Conservation (phyloP, 2,329 filamentous ascomycete species). For the Apiospora hydei region DNA sequence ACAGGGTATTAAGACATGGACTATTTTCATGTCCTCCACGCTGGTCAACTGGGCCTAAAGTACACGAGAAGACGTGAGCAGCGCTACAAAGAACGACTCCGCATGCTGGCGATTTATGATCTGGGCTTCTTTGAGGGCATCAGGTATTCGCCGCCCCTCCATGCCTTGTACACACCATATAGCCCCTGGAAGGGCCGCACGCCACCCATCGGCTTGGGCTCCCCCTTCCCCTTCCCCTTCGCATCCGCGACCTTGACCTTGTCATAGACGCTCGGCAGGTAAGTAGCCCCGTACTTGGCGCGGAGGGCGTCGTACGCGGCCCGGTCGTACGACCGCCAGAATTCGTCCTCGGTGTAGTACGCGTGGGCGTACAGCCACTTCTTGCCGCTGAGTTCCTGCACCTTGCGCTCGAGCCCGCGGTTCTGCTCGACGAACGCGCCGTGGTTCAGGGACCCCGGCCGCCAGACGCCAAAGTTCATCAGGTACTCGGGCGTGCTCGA, state of each 20-base stretch:
- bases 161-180: constrained; percentile 54
- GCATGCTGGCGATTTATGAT: neutral
- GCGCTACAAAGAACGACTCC: neutral
- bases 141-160: constrained; percentile 55
- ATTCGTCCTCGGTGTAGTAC: constrained; percentile 72
- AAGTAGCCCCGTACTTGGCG: constrained; percentile 63
- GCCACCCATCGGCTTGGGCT: constrained; percentile 40
- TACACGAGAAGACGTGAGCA: neutral
- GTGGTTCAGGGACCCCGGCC: constrained; percentile 51
- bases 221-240: constrained; percentile 41
- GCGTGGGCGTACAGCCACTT: constrained; percentile 77
- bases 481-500: constrained; percentile 48
- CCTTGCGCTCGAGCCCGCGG: constrained; percentile 64
- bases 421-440: constrained; percentile 61
- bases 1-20: neutral
- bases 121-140: constrained; percentile 33
- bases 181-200: constrained; percentile 54
- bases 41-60: neutral
- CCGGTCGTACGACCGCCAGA: constrained; percentile 70
- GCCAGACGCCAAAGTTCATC: constrained; percentile 72
- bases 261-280: constrained; percentile 70
- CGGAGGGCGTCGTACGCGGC: constrained; percentile 65
- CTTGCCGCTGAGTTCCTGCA: constrained; percentile 66
- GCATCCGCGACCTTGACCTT: constrained; percentile 65
- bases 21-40: neutral